A percentile compares a stretch with the other conserved stretches of the same genome.
phyloP scores from a whole-genome alignment of 495 filamentous ascomycete genomes.

The Aspergillus leporis region DNA sequence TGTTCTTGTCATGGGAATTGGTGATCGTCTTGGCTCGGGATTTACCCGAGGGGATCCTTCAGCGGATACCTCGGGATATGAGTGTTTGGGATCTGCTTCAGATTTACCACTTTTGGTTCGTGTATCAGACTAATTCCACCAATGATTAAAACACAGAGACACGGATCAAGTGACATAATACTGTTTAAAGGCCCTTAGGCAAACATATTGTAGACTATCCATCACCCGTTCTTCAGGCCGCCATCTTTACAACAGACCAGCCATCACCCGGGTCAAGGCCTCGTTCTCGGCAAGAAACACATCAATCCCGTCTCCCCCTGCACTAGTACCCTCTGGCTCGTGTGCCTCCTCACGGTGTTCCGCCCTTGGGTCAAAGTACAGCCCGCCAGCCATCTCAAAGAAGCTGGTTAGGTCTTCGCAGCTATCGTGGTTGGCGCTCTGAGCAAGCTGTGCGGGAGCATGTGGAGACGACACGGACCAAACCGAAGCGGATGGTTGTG shows the following conservation, averaged over 20 bases:
- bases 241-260: conserved; percentile 32
- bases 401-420: conserved; percentile 46
- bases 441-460: conserved; percentile 3
- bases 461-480: conserved; percentile 26
- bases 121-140: conserved; percentile 18
- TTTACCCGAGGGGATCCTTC: conserved; percentile 28
- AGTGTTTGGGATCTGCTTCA: not conserved
- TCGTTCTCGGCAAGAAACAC: conserved; percentile 44
- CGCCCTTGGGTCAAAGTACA: conserved; percentile 35
- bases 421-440: conserved; percentile 20
- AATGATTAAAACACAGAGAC: not conserved
- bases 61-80: conserved; percentile 36
- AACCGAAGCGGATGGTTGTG: conserved; percentile 17
- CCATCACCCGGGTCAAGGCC: conserved; percentile 43
- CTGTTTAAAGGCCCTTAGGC: not conserved
- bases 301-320: conserved; percentile 22
- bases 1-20: not conserved
- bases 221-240: not conserved
- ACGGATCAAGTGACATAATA: not conserved
- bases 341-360: conserved; percentile 5
- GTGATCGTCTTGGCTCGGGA: conserved; percentile 24
- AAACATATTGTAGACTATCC: too few relatives aligned
- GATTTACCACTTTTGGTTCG: not conserved
- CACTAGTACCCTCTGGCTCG: conserved; percentile 10
- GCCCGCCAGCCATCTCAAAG: conserved; percentile 44